A percentile compares a stretch with the other conserved stretches of the same genome.
Conservation (phyloP, 2,329 filamentous ascomycete genomes). For the Furcasterigmium furcatum region DNA sequence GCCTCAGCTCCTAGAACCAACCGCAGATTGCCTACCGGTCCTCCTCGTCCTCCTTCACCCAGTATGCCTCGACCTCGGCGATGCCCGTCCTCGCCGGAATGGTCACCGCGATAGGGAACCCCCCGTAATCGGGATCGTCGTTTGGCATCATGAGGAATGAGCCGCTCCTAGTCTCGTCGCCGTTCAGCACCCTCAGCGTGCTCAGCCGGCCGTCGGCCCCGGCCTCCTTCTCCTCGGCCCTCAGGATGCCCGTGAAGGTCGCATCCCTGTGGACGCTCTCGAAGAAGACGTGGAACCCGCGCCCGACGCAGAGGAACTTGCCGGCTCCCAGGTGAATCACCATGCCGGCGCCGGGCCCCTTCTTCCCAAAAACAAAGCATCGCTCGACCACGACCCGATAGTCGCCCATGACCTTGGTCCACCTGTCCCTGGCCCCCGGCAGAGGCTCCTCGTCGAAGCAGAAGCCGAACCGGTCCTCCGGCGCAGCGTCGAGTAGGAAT, state of each 20-base stretch:
- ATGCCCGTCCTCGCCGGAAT: constrained; percentile 47
- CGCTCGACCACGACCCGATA: constrained; percentile 28
- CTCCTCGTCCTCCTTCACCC: too few species aligned
- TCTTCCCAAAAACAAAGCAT: constrained; percentile 32
- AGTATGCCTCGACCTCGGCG: constrained; percentile 34
- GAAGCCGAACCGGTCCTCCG: constrained; percentile 27
- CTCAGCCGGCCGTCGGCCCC: constrained; percentile 21
- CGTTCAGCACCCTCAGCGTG: constrained; percentile 28
- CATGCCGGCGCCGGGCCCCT: constrained; percentile 29
- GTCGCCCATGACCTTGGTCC: constrained; percentile 23
- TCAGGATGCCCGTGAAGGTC: constrained; percentile 30
- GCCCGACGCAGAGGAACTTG: constrained; percentile 29
- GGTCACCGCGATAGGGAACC: constrained; percentile 49
- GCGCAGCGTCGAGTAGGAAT: constrained; percentile 21
- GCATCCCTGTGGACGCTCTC: constrained; percentile 19
- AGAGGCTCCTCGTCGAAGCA: constrained; percentile 27
- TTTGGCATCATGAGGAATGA: constrained; percentile 49
- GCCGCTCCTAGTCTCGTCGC: constrained; percentile 38
- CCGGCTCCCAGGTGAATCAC: constrained; percentile 26
- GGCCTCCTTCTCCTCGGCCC: constrained; percentile 28
- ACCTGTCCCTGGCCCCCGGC: constrained; percentile 14
- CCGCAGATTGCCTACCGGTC: too few species aligned
- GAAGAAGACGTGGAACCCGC: constrained; percentile 30
- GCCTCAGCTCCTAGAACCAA: too few species aligned
- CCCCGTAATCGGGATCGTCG: constrained; percentile 51